Conservation (phyloP, 768 basidiomycete genomes). For the Flagelloscypha sp. region DNA sequence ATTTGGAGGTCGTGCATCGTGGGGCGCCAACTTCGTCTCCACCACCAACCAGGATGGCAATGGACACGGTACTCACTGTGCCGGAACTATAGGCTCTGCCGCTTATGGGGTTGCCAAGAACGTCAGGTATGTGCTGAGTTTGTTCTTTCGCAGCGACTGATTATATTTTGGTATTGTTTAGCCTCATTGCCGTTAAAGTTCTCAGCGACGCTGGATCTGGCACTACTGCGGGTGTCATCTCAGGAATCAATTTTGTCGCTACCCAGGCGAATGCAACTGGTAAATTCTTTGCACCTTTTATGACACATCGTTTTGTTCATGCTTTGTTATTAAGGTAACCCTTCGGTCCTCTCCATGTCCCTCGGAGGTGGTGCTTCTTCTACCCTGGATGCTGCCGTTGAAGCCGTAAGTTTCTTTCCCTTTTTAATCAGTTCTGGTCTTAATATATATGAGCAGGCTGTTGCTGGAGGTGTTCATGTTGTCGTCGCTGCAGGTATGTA, state of each 20-base stretch:
- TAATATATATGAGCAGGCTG: too few species aligned
- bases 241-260: conserved; percentile 25
- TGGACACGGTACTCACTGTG: conserved; percentile 35
- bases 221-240: too few species aligned
- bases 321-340: too few species aligned
- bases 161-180: too few species aligned
- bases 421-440: too few species aligned
- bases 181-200: conserved; percentile 35
- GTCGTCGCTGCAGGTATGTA: too few species aligned
- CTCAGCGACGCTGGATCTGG: conserved; percentile 28
- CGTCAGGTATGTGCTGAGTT: neutral
- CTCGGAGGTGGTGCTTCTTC: conserved; percentile 22
- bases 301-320: too few species aligned
- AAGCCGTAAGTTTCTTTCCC: too few species aligned
- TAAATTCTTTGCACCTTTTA: too few species aligned
- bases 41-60: conserved; percentile 24
- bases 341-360: conserved; percentile 30
- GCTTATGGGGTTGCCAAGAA: conserved; percentile 27
- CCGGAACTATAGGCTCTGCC: conserved; percentile 27
- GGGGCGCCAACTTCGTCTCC: conserved; percentile 29
- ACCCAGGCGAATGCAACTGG: conserved; percentile 12
- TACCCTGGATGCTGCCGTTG: conserved; percentile 25
- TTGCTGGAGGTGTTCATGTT: conserved; percentile 22
- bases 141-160: conserved; percentile 17
- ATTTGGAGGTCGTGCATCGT: conserved; percentile 34